Evolutionary conservation across 2,329 filamentous ascomycete genomes (phyloP).

Genomic region (Hyphodiscus sp.): DNA sequence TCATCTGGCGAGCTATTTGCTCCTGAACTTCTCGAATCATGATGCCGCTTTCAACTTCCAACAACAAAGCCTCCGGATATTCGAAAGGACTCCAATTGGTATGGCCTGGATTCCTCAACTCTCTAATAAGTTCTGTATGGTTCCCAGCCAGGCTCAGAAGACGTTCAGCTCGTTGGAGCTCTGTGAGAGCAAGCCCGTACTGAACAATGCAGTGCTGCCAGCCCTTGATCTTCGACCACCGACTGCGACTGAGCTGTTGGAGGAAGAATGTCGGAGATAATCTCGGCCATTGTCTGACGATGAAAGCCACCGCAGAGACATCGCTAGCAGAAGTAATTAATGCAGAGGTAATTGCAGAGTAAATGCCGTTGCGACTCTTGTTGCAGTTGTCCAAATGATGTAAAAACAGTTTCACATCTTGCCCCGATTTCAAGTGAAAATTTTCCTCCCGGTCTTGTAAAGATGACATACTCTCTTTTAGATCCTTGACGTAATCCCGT

Average conservation of each 20-base stretch:
- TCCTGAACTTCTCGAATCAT: conserved; percentile 46
- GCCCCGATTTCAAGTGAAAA: background rate
- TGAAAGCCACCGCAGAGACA: too few species aligned
- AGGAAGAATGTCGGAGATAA: background rate
- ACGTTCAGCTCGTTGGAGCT: background rate
- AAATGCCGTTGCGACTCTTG: too few species aligned
- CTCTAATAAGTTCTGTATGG: conserved; percentile 32
- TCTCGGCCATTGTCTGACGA: too few species aligned
- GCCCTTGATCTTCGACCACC: background rate
- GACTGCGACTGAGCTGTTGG: background rate
- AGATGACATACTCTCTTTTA: conserved; percentile 4
- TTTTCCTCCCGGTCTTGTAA: background rate
- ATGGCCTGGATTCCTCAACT: conserved; percentile 46
- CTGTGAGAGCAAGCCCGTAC: conserved; percentile 1
- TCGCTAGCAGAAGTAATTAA: too few species aligned
- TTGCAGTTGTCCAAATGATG: too few species aligned
- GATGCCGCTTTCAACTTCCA: conserved; percentile 59
- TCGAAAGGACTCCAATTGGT: conserved; percentile 45
- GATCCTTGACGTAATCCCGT: conserved; percentile 7
- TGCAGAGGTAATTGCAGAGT: too few species aligned
- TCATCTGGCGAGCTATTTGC: conserved; percentile 52
- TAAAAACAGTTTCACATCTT: background rate
- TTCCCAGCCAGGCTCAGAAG: conserved; percentile 19
- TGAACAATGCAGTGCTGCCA: background rate
- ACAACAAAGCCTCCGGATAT: conserved; percentile 53